Percentiles rank a stretch among this genome's conserved stretches.
Conservation (phyloP, 2,329 filamentous ascomycete species). For the Aspergillus sergii region DNA sequence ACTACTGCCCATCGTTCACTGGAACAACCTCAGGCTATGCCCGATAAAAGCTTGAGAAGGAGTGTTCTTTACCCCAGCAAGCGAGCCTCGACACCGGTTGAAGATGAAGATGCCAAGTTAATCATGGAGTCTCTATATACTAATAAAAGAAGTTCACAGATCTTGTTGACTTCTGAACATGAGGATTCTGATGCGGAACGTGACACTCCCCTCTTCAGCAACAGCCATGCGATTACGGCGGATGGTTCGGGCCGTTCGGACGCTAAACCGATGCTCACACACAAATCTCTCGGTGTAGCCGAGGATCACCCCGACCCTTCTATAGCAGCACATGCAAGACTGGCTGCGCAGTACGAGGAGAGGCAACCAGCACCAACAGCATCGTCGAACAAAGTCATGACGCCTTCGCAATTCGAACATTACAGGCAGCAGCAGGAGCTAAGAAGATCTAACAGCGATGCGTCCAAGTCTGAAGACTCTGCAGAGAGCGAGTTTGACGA, state of each 20-base stretch:
- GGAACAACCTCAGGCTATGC: slow-evolving; percentile 25
- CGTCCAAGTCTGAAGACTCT: slow-evolving; percentile 53
- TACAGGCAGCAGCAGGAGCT: slow-evolving; percentile 72
- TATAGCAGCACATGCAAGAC: slow-evolving; percentile 47
- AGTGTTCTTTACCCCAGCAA: slow-evolving; percentile 33
- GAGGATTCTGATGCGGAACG: slow-evolving; percentile 27
- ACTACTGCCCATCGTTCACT: slow-evolving; percentile 37
- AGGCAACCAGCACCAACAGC: slow-evolving; percentile 37
- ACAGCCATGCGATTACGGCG: slow-evolving; percentile 15
- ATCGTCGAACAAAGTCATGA: slow-evolving; percentile 77
- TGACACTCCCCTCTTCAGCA: slow-evolving; percentile 31
- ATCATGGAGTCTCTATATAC: slow-evolving; percentile 38
- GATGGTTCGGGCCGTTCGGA: slow-evolving; percentile 13
- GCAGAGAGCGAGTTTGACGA: slow-evolving; percentile 71
- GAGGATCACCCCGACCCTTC: slow-evolving; percentile 27
- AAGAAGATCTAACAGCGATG: slow-evolving; percentile 59
- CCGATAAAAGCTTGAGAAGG: slow-evolving; percentile 33
- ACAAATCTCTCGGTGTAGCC: slow-evolving; percentile 12
- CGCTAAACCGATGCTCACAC: slow-evolving; percentile 19
- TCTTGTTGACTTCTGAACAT: slow-evolving; percentile 19
- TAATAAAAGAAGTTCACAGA: slow-evolving; percentile 28
- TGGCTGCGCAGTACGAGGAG: slow-evolving; percentile 51
- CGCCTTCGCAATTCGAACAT: slow-evolving; percentile 80
- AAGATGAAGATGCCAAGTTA: slow-evolving; percentile 45
- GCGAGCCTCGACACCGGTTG: slow-evolving; percentile 29